Base-by-base conservation (phyloP, 176 grass and related monocot genomes). In the Luzula sylvatica region DNA sequence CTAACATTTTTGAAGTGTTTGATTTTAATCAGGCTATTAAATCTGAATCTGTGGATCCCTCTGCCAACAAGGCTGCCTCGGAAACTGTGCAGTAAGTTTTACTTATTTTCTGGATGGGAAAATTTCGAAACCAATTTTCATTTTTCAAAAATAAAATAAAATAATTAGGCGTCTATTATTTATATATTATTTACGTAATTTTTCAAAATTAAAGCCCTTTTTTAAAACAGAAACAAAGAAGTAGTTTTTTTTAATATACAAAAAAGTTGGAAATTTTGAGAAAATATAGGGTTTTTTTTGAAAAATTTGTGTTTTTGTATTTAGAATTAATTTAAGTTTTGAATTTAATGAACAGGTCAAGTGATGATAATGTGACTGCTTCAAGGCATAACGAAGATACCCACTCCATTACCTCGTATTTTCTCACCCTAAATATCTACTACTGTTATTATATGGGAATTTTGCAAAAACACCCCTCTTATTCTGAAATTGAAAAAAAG, bases 371-470 rank as follows among this genome's bases (percentile, higher is more conserved):
- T 20, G 18, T 20, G 28, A 65, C 73, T 30, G 55, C 59, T 65
- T 55, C 65, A 65, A 65, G 53, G 30, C 39, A 65, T 22, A 77
- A 96, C 21, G 81, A 96, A 24, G 84, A 96, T 65, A 53, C 64
- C 5, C 80, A 67, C 42, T 88, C 89, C 39, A 73, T 55, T 47
- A 75, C 89, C 61, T 95, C 80, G 80, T 95, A 75, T 22, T 60
- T 15, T 50, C 20, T 55, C 26, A 38, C 57, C 24, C 14, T 41
- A 45, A 40, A 19, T 13, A 22, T 35, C 32, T 65, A 39, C 29
- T 7, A 23, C 46, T 20, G n/a, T n/a, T n/a, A n/a, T n/a, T n/a
- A n/a, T n/a, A n/a, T n/a, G n/a, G n/a, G n/a, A n/a, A n/a, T n/a
- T n/a, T n/a, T n/a, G n/a, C n/a, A n/a, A n/a, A n/a, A n/a, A n/a